Base-by-base conservation (phyloP, 805 yeast species). In the Aciculoconidium aculeatum region DNA sequence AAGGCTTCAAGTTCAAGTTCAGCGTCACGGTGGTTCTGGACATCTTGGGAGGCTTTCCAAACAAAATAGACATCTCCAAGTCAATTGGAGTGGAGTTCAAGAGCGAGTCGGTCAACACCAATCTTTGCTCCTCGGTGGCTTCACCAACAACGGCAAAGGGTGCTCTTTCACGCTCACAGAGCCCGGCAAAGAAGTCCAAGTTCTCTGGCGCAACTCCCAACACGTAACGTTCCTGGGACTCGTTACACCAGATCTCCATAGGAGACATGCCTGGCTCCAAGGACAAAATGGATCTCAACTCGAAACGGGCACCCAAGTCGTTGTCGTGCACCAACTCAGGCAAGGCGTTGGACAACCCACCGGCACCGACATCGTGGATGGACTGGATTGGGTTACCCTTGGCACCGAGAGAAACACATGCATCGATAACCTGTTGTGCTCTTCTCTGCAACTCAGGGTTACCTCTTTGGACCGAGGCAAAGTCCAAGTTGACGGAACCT, bases 211-310 rank as follows among this genome's bases (percentile, higher is more conserved):
- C 72, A 39, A 92, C 94, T 42, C 95, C 97, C 46, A 92, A 61
- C 14, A 92, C 99, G 48, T 88, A 92, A 58, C 99, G 79, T 61
- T 92, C 99, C 65, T 92, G 99, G 2, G 97, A 92, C 63, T 92
- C 98, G 49, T 94, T 90, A 74, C 99, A 92, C 99, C 99, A 92
- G 41, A 92, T 86, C 66, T 92, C 98, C 95, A 92, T 85, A 32
- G 99, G 97, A 4, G 97, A 90, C 96, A 92, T 86, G 35, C 96
- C 94, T 27, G 95, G 94, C 58, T 92, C 99, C 41, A 87, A 72
- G 20, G 87, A 80, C 33, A 94, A 74, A 34, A 92, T 80, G 32
- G 88, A 82, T 61, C 99, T 77, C 42, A 92, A 70, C 58, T 92
- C 96, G 41, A 92, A 92, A 41, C 56, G 70, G 16, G 96, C 99